Evolutionary conservation across 306 rosid genomes (phyloP).

Genomic region (Delonix regia): DNA sequence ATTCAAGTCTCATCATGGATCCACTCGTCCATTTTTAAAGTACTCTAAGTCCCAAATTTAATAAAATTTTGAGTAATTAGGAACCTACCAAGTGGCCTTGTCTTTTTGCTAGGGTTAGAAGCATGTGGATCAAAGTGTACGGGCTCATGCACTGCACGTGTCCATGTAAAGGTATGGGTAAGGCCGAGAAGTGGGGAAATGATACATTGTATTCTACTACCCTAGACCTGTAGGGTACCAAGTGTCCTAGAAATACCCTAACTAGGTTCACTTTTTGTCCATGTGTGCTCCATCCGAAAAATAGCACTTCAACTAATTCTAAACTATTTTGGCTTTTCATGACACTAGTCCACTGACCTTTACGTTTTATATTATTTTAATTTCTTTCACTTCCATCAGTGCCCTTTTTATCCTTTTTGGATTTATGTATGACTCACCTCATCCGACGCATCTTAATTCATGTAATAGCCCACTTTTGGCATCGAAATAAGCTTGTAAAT

Average conservation of each 20-base stretch:
- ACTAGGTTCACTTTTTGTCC: slow-evolving; percentile 16
- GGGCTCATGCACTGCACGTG: slow-evolving; percentile 32
- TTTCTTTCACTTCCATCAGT: slow-evolving; percentile 45
- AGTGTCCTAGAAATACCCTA: slow-evolving; percentile 23
- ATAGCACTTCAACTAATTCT: too few species aligned
- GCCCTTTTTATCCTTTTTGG: slow-evolving; percentile 53
- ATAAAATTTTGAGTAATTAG: too few species aligned
- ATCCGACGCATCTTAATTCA: slow-evolving; percentile 51
- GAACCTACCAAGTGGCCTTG: not conserved
- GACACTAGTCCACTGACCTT: slow-evolving; percentile 54
- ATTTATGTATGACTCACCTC: slow-evolving; percentile 58
- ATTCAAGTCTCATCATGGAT: too few species aligned
- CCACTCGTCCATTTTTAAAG: too few species aligned
- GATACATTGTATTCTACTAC: slow-evolving; percentile 39
- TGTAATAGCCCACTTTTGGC: not conserved
- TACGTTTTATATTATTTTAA: not conserved
- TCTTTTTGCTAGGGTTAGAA: not conserved
- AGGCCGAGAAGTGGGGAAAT: not conserved
- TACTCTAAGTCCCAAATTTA: too few species aligned
- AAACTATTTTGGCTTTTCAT: slow-evolving; percentile 56
- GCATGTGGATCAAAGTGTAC: not conserved
- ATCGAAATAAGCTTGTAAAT: slow-evolving; percentile 15
- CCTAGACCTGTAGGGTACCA: not conserved
- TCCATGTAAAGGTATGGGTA: slow-evolving; percentile 44
- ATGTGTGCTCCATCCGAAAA: slow-evolving; percentile 7